A percentile compares a stretch with the other conserved stretches of the same genome.
These are phyloP conservation scores for Globisporangium paroecandrum DNA, from an alignment of 352 stramenopile species.

Conservation along the genomic window DNA sequence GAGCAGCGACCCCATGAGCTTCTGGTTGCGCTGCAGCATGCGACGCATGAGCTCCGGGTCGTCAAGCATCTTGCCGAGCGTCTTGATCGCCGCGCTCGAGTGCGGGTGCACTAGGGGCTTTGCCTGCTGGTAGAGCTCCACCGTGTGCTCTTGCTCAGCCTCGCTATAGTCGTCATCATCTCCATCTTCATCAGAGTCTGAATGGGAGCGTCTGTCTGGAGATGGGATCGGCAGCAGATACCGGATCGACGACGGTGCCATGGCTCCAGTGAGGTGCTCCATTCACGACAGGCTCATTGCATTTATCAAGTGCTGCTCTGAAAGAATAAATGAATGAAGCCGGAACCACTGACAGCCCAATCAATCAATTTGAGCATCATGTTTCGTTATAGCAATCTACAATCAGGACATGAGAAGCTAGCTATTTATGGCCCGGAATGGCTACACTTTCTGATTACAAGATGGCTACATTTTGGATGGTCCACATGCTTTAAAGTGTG, in stretches of 20 bases:
- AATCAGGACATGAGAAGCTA: not conserved
- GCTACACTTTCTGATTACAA: slow-evolving; percentile 2
- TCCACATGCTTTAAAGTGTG: not conserved
- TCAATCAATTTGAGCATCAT: not conserved
- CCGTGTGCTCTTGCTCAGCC: not conserved
- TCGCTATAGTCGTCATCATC: slow-evolving; percentile 7
- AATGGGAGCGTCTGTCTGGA: not conserved
- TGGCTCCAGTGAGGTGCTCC: not conserved
- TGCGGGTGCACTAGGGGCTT: slow-evolving; percentile 53
- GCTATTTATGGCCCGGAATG: not conserved
- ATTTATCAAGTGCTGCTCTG: not conserved
- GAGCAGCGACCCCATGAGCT: not conserved
- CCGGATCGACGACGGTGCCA: slow-evolving; percentile 12
- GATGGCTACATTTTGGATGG: not conserved
- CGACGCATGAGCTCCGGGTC: slow-evolving; percentile 43
- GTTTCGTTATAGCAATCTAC: not conserved
- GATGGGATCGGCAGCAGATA: slow-evolving; percentile 12
- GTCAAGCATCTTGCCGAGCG: slow-evolving; percentile 46
- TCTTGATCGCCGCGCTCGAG: slow-evolving; percentile 59
- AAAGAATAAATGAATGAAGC: not conserved
- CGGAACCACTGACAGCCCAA: no score
- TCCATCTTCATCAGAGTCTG: not conserved
- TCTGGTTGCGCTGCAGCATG: slow-evolving; percentile 47
- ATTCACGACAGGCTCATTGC: not conserved
- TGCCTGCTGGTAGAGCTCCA: slow-evolving; percentile 51